Conservation (phyloP, 2,329 filamentous ascomycete species). For the Thelonectria blattea region DNA sequence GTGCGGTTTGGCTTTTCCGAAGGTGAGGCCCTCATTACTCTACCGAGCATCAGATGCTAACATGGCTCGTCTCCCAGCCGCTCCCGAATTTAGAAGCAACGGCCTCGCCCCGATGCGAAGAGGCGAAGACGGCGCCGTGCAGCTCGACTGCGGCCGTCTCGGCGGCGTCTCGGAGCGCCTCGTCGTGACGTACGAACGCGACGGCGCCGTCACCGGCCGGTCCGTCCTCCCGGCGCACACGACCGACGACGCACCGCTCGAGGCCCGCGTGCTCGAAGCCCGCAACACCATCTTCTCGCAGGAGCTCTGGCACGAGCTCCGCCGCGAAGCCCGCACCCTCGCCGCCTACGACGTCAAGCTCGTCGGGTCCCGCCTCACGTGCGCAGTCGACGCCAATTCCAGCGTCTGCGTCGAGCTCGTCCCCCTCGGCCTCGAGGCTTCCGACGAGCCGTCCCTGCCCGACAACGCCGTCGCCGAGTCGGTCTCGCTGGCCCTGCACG, state of each 20-base stretch:
- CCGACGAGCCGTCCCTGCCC: conserved; percentile 41
- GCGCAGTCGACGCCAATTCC: conserved; percentile 58
- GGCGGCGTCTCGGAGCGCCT: conserved; percentile 64
- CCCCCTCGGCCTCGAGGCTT: conserved; percentile 54
- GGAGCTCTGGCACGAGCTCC: conserved; percentile 90
- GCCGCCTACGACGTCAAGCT: conserved; percentile 73
- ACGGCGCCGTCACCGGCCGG: conserved; percentile 64
- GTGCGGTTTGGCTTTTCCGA: conserved; percentile 92
- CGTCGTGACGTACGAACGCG: conserved; percentile 68
- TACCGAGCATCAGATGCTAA: conserved; percentile 34
- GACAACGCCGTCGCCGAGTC: conserved; percentile 66
- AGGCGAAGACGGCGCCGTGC: conserved; percentile 74
- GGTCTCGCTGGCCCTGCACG: conserved; percentile 70
- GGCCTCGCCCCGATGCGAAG: conserved; percentile 83
- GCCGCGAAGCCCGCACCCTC: conserved; percentile 77
- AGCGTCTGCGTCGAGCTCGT: conserved; percentile 71
- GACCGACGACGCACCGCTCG: conserved; percentile 60
- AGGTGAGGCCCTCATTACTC: conserved; percentile 46
- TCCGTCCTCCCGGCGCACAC: conserved; percentile 59
- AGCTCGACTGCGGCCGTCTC: conserved; percentile 69
- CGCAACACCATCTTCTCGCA: conserved; percentile 81
- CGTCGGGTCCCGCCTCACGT: conserved; percentile 62
- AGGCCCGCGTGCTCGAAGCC: conserved; percentile 74
- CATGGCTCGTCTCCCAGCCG: conserved; percentile 44
- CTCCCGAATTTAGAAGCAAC: conserved; percentile 65